Evolutionary conservation across 768 basidiomycete genomes (phyloP).

Genomic region (Cystofilobasidium macerans): DNA sequence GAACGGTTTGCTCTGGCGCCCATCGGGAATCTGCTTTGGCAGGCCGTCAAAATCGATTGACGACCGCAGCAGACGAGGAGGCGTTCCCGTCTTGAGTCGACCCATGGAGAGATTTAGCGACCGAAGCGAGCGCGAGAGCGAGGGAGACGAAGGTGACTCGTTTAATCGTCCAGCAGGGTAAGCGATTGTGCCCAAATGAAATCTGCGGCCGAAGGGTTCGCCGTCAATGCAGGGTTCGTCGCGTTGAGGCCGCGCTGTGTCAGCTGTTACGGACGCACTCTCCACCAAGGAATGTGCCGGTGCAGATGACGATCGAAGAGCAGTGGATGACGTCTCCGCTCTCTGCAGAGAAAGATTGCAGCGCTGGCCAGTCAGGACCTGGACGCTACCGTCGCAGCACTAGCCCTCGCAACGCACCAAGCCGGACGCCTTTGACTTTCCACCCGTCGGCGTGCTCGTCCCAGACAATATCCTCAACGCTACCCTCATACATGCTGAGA

Average conservation of each 20-base stretch:
- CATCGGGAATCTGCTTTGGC: slow-evolving; percentile 57
- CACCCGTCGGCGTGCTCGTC: slow-evolving; percentile 29
- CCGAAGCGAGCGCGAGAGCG: slow-evolving; percentile 60
- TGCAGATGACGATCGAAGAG: slow-evolving; percentile 74
- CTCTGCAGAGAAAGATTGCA: background rate
- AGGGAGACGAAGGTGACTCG: slow-evolving; percentile 51
- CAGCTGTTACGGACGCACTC: slow-evolving; percentile 46
- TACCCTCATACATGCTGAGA: slow-evolving; percentile 58
- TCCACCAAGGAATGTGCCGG: slow-evolving; percentile 81
- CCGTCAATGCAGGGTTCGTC: no score
- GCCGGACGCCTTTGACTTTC: slow-evolving; percentile 51
- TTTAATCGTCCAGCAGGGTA: slow-evolving; percentile 62
- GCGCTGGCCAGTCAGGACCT: no score
- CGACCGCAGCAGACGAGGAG: slow-evolving; percentile 59
- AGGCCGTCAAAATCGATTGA: slow-evolving; percentile 61
- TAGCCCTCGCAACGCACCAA: slow-evolving; percentile 44
- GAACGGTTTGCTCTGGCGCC: slow-evolving; percentile 51
- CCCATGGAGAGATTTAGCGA: slow-evolving; percentile 70
- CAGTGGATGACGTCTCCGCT: slow-evolving; percentile 54
- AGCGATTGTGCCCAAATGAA: slow-evolving; percentile 60
- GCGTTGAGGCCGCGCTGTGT: no score
- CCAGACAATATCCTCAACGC: slow-evolving; percentile 54
- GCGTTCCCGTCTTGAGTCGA: slow-evolving; percentile 69
- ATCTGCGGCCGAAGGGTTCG: slow-evolving; percentile 38
- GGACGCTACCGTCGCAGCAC: no score